A percentile compares a stretch with the other conserved stretches of the same genome.
Conservation (phyloP, 1,139 yeast species). For the Hemisphaericaspora xylanilytica region DNA sequence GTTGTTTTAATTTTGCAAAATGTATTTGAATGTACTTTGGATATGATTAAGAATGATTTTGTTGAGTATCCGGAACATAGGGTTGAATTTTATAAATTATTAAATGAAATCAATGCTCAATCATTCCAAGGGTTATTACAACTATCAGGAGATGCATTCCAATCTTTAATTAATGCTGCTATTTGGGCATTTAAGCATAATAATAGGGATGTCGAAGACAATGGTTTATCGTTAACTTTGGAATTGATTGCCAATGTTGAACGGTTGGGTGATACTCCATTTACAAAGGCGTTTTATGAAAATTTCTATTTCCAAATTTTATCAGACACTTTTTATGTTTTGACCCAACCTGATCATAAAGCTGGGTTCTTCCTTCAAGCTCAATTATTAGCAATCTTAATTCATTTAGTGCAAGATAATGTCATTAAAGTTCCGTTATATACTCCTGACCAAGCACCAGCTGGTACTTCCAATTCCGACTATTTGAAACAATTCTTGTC, state of each 20-base stretch:
- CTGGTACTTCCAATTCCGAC: conserved; percentile 77
- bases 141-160: conserved; percentile 90
- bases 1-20: conserved; percentile 83
- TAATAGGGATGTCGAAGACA: conserved; percentile 91
- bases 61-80: conserved; percentile 98
- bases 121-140: conserved; percentile 84
- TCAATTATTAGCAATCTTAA: conserved; percentile 76
- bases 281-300: conserved; percentile 83
- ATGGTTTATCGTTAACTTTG: conserved; percentile 76
- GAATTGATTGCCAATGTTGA: conserved; percentile 89
- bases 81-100: conserved; percentile 87
- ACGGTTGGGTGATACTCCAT: conserved; percentile 68
- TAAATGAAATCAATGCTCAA: conserved; percentile 81
- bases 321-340: conserved; percentile 87
- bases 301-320: conserved; percentile 86
- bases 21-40: conserved; percentile 91
- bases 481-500: conserved; percentile 81
- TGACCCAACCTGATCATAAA: conserved; percentile 97
- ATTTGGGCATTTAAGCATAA: conserved; percentile 98
- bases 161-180: conserved; percentile 86
- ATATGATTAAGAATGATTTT: conserved; percentile 93
- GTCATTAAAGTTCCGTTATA: conserved; percentile 77
- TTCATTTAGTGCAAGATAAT: conserved; percentile 77
- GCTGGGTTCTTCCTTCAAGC: conserved; percentile 92
- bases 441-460: conserved; percentile 68